A percentile compares a stretch with the other conserved stretches of the same genome.
Evolutionary conservation across 1,284 basidiomycete genomes (phyloP).

Genomic region (Agaricales sp.): DNA sequence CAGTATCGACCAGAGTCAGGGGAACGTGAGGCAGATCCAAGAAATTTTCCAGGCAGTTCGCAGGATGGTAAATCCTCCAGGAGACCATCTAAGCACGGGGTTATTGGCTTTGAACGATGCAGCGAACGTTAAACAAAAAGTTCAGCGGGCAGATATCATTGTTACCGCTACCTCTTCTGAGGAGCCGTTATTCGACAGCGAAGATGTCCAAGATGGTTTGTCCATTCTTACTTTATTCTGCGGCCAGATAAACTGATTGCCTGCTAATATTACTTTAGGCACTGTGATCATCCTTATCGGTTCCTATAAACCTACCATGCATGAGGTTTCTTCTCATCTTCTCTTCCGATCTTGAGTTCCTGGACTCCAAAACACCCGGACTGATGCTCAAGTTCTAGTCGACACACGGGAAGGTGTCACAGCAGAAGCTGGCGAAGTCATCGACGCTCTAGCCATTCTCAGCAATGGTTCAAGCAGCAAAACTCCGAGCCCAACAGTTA

Average conservation of each 20-base stretch:
- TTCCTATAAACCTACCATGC: slow-evolving; percentile 77
- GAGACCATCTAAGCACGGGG: too few species aligned
- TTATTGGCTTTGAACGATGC: background rate
- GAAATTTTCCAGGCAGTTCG: background rate
- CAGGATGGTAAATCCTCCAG: background rate
- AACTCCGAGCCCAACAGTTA: too few species aligned
- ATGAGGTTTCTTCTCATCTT: slow-evolving; percentile 56
- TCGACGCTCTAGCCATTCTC: slow-evolving; percentile 66
- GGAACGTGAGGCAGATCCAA: background rate
- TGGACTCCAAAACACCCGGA: slow-evolving; percentile 6
- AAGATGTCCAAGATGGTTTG: background rate
- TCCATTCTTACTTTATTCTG: slow-evolving; percentile 19
- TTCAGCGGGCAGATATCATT: slow-evolving; percentile 43
- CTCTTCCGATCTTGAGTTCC: slow-evolving; percentile 28
- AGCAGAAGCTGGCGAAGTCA: slow-evolving; percentile 67
- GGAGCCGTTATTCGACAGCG: slow-evolving; percentile 47
- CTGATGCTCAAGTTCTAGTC: slow-evolving; percentile 41
- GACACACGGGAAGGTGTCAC: slow-evolving; percentile 64
- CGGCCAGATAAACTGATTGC: slow-evolving; percentile 15
- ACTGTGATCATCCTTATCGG: slow-evolving; percentile 73
- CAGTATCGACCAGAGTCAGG: background rate
- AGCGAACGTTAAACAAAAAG: slow-evolving; percentile 11
- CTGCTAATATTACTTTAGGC: slow-evolving; percentile 42
- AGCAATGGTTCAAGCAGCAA: too few species aligned
- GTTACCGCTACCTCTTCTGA: slow-evolving; percentile 74